Evolutionary conservation across 2,329 filamentous ascomycete genomes (phyloP), one percentile per base, ranked within the genome.

Genomic region (Orbilia quercus): DNA sequence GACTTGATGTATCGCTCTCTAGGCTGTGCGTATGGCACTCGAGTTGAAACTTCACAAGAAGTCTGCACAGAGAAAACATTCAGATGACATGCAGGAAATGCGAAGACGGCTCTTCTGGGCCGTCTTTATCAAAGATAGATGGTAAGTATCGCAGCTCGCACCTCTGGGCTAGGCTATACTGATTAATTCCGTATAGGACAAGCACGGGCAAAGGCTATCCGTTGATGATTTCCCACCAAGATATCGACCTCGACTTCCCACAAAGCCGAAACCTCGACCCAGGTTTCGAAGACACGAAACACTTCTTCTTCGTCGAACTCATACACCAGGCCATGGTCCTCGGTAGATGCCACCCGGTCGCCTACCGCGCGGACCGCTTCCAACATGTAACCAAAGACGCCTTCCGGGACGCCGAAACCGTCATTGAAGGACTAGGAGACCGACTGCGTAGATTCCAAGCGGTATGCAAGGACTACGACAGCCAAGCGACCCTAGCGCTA

Each of bases 121-220:
- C 5, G 67, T 77, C 9, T 77, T 77, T 53, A 74, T 62, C 54
- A 77, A 77, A 45, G 76, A 77, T 38, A 57, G 76, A 55, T 77
- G 76, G 75, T 69, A 60, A n/a, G 57, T 53, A 25, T 12, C 53
- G 12, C n/a, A 48, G 16, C 14, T 47, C 20, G 42, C 34, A 31
- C n/a, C n/a, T n/a, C n/a, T n/a, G n/a, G n/a, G n/a, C n/a, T 20
- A 25, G 53, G 45, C 23, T n/a, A 53, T 58, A 31, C 28, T 31
- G 9, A 31, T 9, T 31, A 31, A 5, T 31, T 31, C 28, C 9
- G 5, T 38, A 16, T 7, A 75, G 59, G 74, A 77, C 76, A n/a
- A 76, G 74, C 45, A 77, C 76, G 14, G 76, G 76, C 1, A 77
- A 77, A 22, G 76, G 76, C 1, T 76, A 77, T 45, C 76, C 76